Percentiles rank a stretch among this genome's conserved stretches.
These are phyloP conservation scores for Teunomyces panamensis DNA, from an alignment of 805 yeast species.

Conservation along the genomic window DNA sequence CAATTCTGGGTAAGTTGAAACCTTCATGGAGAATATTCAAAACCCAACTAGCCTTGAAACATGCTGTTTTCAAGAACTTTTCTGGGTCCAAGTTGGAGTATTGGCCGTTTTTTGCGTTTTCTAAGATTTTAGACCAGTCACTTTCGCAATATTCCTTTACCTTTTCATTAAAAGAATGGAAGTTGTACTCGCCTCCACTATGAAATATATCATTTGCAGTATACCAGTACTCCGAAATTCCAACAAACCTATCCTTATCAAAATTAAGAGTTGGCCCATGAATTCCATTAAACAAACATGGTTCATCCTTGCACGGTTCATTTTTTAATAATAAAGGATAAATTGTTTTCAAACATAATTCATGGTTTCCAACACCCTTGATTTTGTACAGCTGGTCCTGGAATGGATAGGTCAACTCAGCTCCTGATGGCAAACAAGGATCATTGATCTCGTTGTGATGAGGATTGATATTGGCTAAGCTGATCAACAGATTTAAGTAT, in stretches of 20 bases:
- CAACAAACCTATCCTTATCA: slow-evolving; percentile 76
- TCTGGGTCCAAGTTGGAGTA: slow-evolving; percentile 56
- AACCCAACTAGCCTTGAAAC: slow-evolving; percentile 96
- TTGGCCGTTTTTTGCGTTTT: slow-evolving; percentile 50
- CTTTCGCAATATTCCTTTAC: slow-evolving; percentile 73
- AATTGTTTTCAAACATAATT: slow-evolving; percentile 64
- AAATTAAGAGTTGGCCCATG: slow-evolving; percentile 90
- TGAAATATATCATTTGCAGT: slow-evolving; percentile 89
- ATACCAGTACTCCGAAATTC: slow-evolving; percentile 96
- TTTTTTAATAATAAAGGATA: slow-evolving; percentile 78
- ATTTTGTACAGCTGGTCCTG: slow-evolving; percentile 49
- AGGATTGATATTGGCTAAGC: slow-evolving; percentile 19
- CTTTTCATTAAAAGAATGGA: slow-evolving; percentile 59
- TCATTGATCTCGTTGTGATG: slow-evolving; percentile 43
- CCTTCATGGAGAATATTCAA: slow-evolving; percentile 88
- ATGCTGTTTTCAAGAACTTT: slow-evolving; percentile 61
- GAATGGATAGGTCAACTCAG: slow-evolving; percentile 44
- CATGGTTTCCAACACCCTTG: slow-evolving; percentile 77
- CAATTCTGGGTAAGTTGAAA: slow-evolving; percentile 77
- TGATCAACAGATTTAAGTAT: slow-evolving; percentile 56
- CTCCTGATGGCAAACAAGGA: slow-evolving; percentile 78
- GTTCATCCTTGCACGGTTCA: slow-evolving; percentile 79
- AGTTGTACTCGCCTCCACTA: slow-evolving; percentile 86
- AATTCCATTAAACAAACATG: slow-evolving; percentile 92
- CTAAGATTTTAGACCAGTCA: slow-evolving; percentile 60